Conservation (phyloP, 306 rosid genomes). For the Lathyrus sativus region DNA sequence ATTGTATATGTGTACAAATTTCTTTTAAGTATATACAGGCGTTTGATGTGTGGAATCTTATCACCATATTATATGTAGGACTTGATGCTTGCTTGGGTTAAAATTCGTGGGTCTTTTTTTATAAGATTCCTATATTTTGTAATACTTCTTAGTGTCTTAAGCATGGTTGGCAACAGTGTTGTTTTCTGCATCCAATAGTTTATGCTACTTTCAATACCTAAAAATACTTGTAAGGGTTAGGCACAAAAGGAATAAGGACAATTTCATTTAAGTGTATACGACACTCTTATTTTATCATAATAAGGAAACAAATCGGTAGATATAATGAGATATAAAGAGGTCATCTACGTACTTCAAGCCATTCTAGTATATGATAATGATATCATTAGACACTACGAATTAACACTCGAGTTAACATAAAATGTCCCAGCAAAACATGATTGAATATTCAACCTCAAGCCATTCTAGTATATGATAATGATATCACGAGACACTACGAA, state of each 20-base stretch:
- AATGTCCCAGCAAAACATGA: constrained; percentile 1
- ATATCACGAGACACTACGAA: not conserved
- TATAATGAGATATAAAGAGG: not conserved
- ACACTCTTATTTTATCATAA: not conserved
- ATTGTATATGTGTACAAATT: constrained; percentile 9
- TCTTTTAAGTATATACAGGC: constrained; percentile 9
- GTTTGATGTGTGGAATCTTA: constrained; percentile 22
- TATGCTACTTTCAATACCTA: constrained; percentile 13
- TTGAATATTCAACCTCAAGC: not conserved
- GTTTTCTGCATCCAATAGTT: constrained; percentile 27
- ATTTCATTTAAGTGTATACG: not conserved
- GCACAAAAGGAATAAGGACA: not conserved
- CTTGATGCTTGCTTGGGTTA: constrained; percentile 10
- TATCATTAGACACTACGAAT: not conserved
- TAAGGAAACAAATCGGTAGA: not conserved
- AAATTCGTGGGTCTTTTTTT: constrained; percentile 12
- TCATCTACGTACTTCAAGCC: not conserved
- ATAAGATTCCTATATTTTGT: not conserved
- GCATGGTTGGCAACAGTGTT: constrained; percentile 5
- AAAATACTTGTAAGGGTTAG: constrained; percentile 6
- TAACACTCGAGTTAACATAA: not conserved
- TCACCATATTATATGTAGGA: constrained; percentile 9
- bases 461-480: not conserved
- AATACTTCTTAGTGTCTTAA: not conserved
- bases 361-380: not conserved